Conservation (phyloP, 345 rosid genomes). For the Gossypium ekmanianum region DNA sequence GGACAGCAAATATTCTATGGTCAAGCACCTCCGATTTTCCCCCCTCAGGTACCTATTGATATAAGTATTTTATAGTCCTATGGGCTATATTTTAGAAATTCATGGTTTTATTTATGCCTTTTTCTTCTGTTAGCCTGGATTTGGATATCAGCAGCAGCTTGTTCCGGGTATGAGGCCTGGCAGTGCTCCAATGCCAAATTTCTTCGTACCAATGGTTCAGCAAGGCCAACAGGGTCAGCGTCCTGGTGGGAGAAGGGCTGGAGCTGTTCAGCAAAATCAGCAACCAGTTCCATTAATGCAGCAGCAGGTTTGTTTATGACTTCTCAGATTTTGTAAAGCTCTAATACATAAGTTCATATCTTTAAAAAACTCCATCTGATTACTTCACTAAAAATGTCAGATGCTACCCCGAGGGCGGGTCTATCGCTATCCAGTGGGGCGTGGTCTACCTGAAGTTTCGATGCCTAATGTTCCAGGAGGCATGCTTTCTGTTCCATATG, state of each 20-base stretch:
- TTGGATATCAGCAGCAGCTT: constrained; percentile 35
- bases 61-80: neutral
- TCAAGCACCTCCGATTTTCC: constrained; percentile 72
- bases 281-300: constrained; percentile 62
- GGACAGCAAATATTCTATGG: constrained; percentile 75
- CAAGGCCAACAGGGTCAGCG: constrained; percentile 66
- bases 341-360: neutral
- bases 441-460: constrained; percentile 50
- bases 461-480: constrained; percentile 50
- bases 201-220: constrained; percentile 60
- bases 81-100: neutral
- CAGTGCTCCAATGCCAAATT: constrained; percentile 63
- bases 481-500: constrained; percentile 56
- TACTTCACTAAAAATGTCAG: constrained; percentile 16
- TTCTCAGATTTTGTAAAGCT: neutral
- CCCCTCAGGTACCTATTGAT: constrained; percentile 41
- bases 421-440: constrained; percentile 64
- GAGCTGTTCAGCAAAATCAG: constrained; percentile 56
- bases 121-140: neutral
- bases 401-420: constrained; percentile 72
- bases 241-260: constrained; percentile 55
- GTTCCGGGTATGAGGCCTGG: constrained; percentile 86
- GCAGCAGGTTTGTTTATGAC: constrained; percentile 42
- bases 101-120: neutral
- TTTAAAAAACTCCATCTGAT: neutral